A percentile compares a stretch with the other conserved stretches of the same genome.
These are phyloP conservation scores for Coemansia pectinata DNA, from an alignment of 192 early-diverging fungal species.

Conservation along the genomic window DNA sequence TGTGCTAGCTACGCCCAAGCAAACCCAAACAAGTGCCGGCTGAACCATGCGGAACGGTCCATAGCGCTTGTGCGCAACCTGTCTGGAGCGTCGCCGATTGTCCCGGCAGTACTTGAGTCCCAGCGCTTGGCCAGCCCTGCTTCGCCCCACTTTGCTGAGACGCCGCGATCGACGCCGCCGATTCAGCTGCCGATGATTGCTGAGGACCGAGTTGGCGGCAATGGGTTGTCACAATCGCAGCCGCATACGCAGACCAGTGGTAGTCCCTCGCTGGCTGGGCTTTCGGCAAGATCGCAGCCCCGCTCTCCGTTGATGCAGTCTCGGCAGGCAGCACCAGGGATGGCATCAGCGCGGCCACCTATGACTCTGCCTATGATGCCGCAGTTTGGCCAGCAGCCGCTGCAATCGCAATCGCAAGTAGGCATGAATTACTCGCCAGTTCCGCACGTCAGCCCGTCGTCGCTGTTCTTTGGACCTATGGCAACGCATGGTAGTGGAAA, in stretches of 20 bases:
- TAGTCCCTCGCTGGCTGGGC: constrained; percentile 2
- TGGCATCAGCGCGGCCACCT: not conserved
- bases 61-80: constrained; percentile 29
- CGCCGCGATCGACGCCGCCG: constrained; percentile 5
- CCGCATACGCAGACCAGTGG: constrained; percentile 6
- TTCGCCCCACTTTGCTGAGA: constrained; percentile 1
- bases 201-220: constrained; percentile 31
- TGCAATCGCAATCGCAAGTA: not conserved
- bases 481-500: not conserved
- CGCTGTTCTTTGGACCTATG: constrained; percentile 20
- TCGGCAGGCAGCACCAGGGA: not conserved
- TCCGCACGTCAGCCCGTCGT: constrained; percentile 10
- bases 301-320: constrained; percentile 33
- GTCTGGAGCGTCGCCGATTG: constrained; percentile 2
- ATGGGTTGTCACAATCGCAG: constrained; percentile 19
- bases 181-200: constrained; percentile 20
- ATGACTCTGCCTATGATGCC: constrained; percentile 10
- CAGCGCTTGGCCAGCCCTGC: constrained; percentile 4
- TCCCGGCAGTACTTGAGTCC: not conserved
- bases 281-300: constrained; percentile 14
- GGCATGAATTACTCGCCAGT: constrained; percentile 20
- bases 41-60: constrained; percentile 24
- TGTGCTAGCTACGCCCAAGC: constrained; percentile 22
- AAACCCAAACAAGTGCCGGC: constrained; percentile 12
- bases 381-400: constrained; percentile 13